Evolutionary conservation across 2,329 filamentous ascomycete genomes (phyloP), one percentile per base, ranked within the genome.

Genomic region (Ophiosphaerella narmari): DNA sequence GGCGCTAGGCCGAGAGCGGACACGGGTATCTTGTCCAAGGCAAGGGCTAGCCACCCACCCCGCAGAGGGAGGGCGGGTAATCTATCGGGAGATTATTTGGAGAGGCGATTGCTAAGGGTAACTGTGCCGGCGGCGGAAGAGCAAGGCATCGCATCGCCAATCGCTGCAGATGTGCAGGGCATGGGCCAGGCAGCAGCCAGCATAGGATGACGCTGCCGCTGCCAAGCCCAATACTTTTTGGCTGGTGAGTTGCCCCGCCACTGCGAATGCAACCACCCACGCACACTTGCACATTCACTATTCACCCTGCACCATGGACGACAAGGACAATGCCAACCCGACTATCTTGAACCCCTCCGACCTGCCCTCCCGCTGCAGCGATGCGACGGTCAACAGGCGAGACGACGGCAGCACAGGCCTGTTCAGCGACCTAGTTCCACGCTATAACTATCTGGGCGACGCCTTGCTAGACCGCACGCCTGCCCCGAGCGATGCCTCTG

Each of bases 321-420:
- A 77, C 68, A 79, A 80, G 68, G 76, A 80, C 66, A 96, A 96
- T 75, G 91, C 89, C 58, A 97, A 99, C 77, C 94, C 94, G 46
- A 95, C 90, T 57, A 92, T 99, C 70, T 79, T 97, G 66, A 95
- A 87, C 75, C 83, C 86, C 44, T 90, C 90, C 37, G 90, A 97
- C 75, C 85, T 99, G 43, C 92, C 94, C 38, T 94, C 90, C 26
- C 87, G 92, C 57, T 82, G 84, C 59, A 79, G 81, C 54, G 70
- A 72, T 47, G 60, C 70, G 55, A 67, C 66, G 59, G 63, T 57
- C 61, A 68, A 68, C 63, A 58, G 73, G 67, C 67, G 71, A 63
- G 77, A 82, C 63, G 78, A 78, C 57, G 73, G 76, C 54, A 73
- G 76, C 52, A 76, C 77, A 37, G 80, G 78, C 55, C 73, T 86